Conservation (phyloP, 2,329 filamentous ascomycete genomes). For the Talaromyces sp. region DNA sequence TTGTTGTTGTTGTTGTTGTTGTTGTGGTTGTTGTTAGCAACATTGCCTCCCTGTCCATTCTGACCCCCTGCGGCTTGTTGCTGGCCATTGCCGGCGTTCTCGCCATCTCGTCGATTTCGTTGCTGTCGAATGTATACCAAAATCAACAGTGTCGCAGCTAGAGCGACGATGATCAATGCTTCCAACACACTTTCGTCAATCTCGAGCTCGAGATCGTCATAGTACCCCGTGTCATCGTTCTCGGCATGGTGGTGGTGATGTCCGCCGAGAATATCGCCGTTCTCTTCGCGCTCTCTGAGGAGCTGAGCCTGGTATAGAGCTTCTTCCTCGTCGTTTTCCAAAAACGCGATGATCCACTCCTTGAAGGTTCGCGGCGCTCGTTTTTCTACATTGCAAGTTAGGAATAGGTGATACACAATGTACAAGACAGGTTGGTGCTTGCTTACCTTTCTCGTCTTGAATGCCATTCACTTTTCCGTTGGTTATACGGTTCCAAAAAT, state of each 20-base stretch:
- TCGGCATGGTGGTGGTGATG: conserved; percentile 11
- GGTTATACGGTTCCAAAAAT: conserved; percentile 91
- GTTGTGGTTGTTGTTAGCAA: conserved; percentile 2
- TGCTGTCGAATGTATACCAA: conserved; percentile 68
- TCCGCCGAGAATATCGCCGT: conserved; percentile 26
- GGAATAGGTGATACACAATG: not conserved
- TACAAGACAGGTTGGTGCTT: not conserved
- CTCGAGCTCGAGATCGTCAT: conserved; percentile 57
- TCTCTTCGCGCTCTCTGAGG: conserved; percentile 32
- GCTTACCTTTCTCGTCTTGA: conserved; percentile 76
- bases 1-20: conserved; percentile 9
- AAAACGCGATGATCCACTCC: conserved; percentile 84
- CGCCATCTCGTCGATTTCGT: conserved; percentile 32
- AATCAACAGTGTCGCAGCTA: conserved; percentile 68
- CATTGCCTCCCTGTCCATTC: not conserved
- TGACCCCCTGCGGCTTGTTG: conserved; percentile 2
- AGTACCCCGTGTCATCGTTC: conserved; percentile 45
- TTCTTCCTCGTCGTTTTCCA: conserved; percentile 62
- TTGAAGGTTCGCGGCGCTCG: conserved; percentile 70
- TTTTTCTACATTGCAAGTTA: conserved; percentile 45
- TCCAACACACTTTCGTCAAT: conserved; percentile 78
- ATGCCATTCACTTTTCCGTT: conserved; percentile 90
- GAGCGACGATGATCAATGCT: conserved; percentile 72
- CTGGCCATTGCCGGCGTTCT: conserved; percentile 18
- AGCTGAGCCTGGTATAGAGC: conserved; percentile 57